phyloP scores from a whole-genome alignment of 2,329 filamentous ascomycete genomes.

The Microdochium paspali region DNA sequence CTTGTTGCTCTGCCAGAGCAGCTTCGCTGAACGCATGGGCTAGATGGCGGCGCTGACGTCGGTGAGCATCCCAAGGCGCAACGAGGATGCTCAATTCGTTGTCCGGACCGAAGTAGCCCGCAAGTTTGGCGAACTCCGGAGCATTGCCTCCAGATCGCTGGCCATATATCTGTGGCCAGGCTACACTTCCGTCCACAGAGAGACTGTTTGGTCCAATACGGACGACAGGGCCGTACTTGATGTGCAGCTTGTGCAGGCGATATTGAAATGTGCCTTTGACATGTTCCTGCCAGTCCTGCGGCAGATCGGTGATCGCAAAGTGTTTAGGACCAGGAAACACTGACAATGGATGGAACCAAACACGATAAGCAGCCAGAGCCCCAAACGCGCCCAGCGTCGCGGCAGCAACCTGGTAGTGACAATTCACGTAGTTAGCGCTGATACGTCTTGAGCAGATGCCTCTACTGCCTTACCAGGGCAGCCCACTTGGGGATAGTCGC shows the following conservation, averaged over 20 bases:
- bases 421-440: too few species aligned
- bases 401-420: too few species aligned
- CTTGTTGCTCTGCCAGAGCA: conserved; percentile 22
- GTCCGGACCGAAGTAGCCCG: not conserved
- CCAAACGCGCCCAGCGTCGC: too few species aligned
- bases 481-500: too few species aligned
- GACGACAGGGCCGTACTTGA: conserved; percentile 27
- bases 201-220: conserved; percentile 31
- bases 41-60: conserved; percentile 13
- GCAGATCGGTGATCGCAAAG: not conserved
- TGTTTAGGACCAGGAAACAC: not conserved
- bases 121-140: conserved; percentile 9
- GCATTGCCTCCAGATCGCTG: not conserved
- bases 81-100: conserved; percentile 7
- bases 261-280: not conserved
- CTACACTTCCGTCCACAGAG: conserved; percentile 24
- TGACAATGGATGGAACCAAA: not conserved
- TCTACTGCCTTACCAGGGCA: too few species aligned
- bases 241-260: not conserved
- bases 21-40: conserved; percentile 20
- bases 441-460: too few species aligned
- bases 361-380: not conserved
- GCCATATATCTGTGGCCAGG: conserved; percentile 21
- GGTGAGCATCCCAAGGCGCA: conserved; percentile 12
- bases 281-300: not conserved